Base-by-base conservation (phyloP, 768 basidiomycete species). In the Trametes cinnabarina region DNA sequence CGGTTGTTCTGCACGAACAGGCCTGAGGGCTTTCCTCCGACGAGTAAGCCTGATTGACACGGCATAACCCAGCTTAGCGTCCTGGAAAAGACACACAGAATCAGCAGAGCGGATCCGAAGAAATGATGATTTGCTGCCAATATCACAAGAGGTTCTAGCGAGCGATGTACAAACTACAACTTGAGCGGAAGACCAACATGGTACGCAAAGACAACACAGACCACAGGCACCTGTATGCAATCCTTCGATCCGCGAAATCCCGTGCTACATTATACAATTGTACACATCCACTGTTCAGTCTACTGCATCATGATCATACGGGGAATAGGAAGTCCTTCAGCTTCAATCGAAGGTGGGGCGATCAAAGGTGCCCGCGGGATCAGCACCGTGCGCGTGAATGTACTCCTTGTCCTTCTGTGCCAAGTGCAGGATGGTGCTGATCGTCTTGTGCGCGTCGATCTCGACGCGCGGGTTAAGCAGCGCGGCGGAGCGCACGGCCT, bases 361-460 rank as follows among this genome's bases (percentile, higher is more conserved):
- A 34, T 66, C 65, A 43, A 65, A 65, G 12, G 63, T 65, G 12
- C 43, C 63, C 43, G 35, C 57, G 14, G 48, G 63, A 46, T 64
- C 63, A 76, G 76, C 77, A 10, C 86, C 86, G 62, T 86, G 73
- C 41, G 74, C 73, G 39, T 77, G 77, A 34, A 87, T 84, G 63
- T 83, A 88, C 32, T 85, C 80, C 47, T 73, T 79, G 65, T 86
- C 86, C 68, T 84, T 85, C 60, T 77, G 72, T 5, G 79, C 78
- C 53, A 85, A 71, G 60, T 91, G 88, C 70, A 79, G 77, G 62
- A 90, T 73, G 58, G 73, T 73, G 55, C 80, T 83, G 53, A 82
- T 80, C 47, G 77, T 69, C 64, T 80, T 76, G 58, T 90, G 87
- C 10, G 85, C 80, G 59, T 74, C 76, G 11, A 82, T 77, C 7